These are phyloP conservation scores for Cucumis hystrix DNA, from an alignment of 306 rosid species.

Conservation along the genomic window DNA sequence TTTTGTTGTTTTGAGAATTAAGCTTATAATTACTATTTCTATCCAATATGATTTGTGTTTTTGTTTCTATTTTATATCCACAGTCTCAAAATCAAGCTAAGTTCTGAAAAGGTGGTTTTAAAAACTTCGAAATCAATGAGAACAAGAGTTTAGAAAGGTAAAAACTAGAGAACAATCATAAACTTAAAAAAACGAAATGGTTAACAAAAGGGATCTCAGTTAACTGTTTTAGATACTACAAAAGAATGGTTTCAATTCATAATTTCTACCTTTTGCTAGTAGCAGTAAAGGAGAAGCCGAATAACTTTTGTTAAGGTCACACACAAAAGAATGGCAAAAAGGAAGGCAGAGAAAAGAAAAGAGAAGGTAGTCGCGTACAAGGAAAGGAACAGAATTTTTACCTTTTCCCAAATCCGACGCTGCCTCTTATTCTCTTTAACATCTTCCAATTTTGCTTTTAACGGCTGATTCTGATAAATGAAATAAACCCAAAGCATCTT, in stretches of 20 bases:
- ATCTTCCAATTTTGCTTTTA: constrained; percentile 1
- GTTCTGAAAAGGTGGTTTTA: too few relatives aligned
- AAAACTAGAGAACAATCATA: too few relatives aligned
- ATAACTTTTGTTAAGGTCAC: constrained; percentile 4
- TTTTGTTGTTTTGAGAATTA: too few relatives aligned
- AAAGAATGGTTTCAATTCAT: not conserved
- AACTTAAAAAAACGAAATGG: too few relatives aligned
- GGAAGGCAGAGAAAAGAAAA: not conserved
- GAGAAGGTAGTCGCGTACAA: constrained; percentile 16
- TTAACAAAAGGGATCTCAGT: not conserved
- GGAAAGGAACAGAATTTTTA: constrained; percentile 30
- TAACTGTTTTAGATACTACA: not conserved
- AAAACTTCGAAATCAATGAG: too few relatives aligned
- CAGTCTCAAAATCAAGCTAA: too few relatives aligned
- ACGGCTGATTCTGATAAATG: constrained; percentile 8
- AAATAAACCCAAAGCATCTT: constrained; percentile 8
- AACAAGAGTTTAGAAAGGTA: too few relatives aligned
- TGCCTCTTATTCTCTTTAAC: constrained; percentile 15
- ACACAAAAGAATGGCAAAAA: not conserved
- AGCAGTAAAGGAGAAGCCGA: constrained; percentile 1
- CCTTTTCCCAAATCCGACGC: constrained; percentile 27
- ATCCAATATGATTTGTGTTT: too few relatives aligned
- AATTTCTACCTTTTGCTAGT: not conserved
- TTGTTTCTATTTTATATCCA: too few relatives aligned
- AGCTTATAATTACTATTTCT: too few relatives aligned